phyloP scores from a whole-genome alignment of 164 flowering plant species.

The Warburgia ugandensis region DNA sequence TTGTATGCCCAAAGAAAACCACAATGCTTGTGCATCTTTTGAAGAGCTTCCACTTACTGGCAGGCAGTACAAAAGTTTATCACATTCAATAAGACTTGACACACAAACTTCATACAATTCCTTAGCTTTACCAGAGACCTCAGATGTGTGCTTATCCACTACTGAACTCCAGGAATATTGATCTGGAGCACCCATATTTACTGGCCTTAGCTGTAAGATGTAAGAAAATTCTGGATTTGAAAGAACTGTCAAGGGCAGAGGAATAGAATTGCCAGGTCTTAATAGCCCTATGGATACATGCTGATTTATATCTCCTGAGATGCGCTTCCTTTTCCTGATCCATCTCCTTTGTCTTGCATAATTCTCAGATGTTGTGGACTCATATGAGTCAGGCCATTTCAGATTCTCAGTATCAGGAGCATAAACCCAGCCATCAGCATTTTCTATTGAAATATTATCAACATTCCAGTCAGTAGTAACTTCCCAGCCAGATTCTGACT shows the following conservation, averaged over 20 bases:
- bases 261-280: constrained; percentile 65
- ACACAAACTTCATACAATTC: constrained; percentile 49
- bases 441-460: constrained; percentile 43
- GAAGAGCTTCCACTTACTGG: constrained; percentile 57
- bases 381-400: constrained; percentile 60
- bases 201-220: constrained; percentile 57
- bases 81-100: constrained; percentile 56
- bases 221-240: constrained; percentile 33
- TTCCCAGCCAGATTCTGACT: constrained; percentile 66
- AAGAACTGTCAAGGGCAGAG: constrained; percentile 65
- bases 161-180: constrained; percentile 84
- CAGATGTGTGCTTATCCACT: constrained; percentile 25
- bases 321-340: constrained; percentile 53
- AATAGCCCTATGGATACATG: constrained; percentile 52
- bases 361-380: constrained; percentile 35
- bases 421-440: constrained; percentile 85
- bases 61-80: constrained; percentile 58
- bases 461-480: constrained; percentile 81
- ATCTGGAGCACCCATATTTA: constrained; percentile 15
- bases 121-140: constrained; percentile 15
- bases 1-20: constrained; percentile 73
- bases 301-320: constrained; percentile 17
- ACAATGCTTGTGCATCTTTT: constrained; percentile 32
- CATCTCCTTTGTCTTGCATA: constrained; percentile 79
- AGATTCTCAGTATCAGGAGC: constrained; percentile 55